Evolutionary conservation across 345 rosid species (phyloP).

Genomic region (Hirschfeldia incana): DNA sequence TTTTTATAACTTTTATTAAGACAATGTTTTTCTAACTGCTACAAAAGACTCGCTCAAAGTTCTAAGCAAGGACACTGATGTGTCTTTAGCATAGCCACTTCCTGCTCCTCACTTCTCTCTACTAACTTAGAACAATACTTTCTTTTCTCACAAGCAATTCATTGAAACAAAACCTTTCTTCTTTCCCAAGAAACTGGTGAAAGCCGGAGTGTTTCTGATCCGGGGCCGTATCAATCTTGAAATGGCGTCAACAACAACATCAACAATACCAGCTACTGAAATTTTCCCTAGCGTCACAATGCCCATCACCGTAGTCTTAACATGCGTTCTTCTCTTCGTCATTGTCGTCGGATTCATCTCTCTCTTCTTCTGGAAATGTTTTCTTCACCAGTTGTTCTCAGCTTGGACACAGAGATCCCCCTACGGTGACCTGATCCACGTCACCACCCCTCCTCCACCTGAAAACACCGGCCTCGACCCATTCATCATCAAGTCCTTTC

Average conservation of each 20-base stretch:
- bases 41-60: slow-evolving; percentile 39
- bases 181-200: slow-evolving; percentile 3
- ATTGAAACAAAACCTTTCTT: slow-evolving; percentile 17
- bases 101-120: slow-evolving; percentile 22
- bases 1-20: too few relatives aligned
- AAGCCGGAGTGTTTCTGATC: not conserved
- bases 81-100: slow-evolving; percentile 5
- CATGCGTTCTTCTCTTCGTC: slow-evolving; percentile 51
- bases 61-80: slow-evolving; percentile 21
- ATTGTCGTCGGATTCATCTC: slow-evolving; percentile 61
- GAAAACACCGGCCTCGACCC: slow-evolving; percentile 62
- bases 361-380: slow-evolving; percentile 57
- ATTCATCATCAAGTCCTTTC: slow-evolving; percentile 51
- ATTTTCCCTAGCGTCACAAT: slow-evolving; percentile 35
- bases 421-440: slow-evolving; percentile 34
- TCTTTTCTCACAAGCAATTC: slow-evolving; percentile 6
- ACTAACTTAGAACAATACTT: not conserved
- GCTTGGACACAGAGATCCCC: slow-evolving; percentile 49
- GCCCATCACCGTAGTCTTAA: slow-evolving; percentile 49
- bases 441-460: not conserved
- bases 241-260: slow-evolving; percentile 30
- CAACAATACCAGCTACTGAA: slow-evolving; percentile 8
- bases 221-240: slow-evolving; percentile 6
- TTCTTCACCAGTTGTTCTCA: slow-evolving; percentile 46
- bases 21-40: not conserved